Percentiles rank a stretch among this genome's conserved stretches.
These are phyloP conservation scores for Erythrophleum fordii DNA, from an alignment of 306 rosid species.

Conservation along the genomic window DNA sequence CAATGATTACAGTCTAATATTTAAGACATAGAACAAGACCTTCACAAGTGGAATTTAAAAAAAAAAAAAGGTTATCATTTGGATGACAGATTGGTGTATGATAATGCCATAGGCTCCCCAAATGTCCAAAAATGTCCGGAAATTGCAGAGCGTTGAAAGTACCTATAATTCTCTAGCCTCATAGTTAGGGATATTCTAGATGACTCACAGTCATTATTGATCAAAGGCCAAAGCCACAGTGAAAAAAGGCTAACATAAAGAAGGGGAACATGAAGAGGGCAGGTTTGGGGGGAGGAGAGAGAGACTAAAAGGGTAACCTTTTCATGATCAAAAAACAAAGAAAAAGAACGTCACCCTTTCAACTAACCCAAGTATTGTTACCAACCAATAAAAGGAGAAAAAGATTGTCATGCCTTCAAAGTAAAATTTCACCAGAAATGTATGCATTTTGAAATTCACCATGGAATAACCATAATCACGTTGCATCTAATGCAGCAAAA, in stretches of 20 bases:
- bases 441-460: neutral
- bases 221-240: neutral
- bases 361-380: slow-evolving; percentile 7
- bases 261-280: neutral
- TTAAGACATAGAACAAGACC: slow-evolving; percentile 29
- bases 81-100: slow-evolving; percentile 8
- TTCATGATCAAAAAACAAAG: neutral
- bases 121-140: neutral
- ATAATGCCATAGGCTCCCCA: slow-evolving; percentile 4
- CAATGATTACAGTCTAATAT: slow-evolving; percentile 16
- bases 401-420: neutral
- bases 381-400: neutral
- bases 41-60: slow-evolving; percentile 24
- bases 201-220: slow-evolving; percentile 13
- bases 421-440: neutral
- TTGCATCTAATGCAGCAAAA: neutral
- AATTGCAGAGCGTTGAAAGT: slow-evolving; percentile 19
- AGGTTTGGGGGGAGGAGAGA: no score
- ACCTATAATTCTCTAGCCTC: neutral
- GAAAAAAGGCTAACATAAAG: neutral
- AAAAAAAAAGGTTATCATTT: neutral
- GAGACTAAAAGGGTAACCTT: neutral
- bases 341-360: neutral
- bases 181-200: neutral
- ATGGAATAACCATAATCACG: neutral